A percentile compares a stretch with the other conserved stretches of the same genome.
These are phyloP conservation scores for Berberis thunbergii DNA, from an alignment of 164 flowering plant genomes.

Conservation along the genomic window DNA sequence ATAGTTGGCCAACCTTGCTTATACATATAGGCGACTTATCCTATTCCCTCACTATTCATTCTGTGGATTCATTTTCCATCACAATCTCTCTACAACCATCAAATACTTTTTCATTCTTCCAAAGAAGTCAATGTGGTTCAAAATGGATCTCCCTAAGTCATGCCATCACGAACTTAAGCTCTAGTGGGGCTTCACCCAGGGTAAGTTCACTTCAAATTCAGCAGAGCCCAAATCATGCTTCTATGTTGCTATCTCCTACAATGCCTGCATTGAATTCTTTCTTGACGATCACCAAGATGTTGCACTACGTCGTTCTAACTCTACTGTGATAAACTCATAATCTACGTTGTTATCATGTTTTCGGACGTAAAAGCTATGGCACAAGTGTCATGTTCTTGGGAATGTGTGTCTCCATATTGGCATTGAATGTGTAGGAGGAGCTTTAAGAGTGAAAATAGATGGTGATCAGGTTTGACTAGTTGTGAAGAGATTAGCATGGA, in stretches of 20 bases:
- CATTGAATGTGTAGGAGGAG: conserved; percentile 47
- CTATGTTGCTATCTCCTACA: conserved; percentile 40
- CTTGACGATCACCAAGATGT: conserved; percentile 44
- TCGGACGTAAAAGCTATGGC: conserved; percentile 39
- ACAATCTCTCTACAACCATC: conserved; percentile 45
- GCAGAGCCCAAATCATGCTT: conserved; percentile 56
- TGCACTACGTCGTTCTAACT: conserved; percentile 23
- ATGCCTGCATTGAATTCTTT: conserved; percentile 35
- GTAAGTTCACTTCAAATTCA: conserved; percentile 33
- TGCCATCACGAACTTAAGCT: conserved; percentile 33
- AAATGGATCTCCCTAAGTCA: conserved; percentile 28
- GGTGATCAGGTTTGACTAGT: conserved; percentile 28
- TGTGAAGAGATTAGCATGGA: conserved; percentile 62
- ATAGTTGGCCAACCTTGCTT: conserved; percentile 43
- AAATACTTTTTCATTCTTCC: conserved; percentile 34
- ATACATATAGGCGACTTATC: conserved; percentile 50
- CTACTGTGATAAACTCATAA: background rate
- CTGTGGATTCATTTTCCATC: conserved; percentile 39
- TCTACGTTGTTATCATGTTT: conserved; percentile 36
- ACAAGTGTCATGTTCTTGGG: conserved; percentile 46
- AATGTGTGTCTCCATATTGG: conserved; percentile 38
- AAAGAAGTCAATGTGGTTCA: conserved; percentile 28
- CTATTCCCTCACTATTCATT: conserved; percentile 45
- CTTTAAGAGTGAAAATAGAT: conserved; percentile 44
- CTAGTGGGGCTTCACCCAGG: conserved; percentile 54